These are phyloP conservation scores for Naganishia vaughanmartiniae DNA, from an alignment of 768 basidiomycete genomes.

Conservation along the genomic window DNA sequence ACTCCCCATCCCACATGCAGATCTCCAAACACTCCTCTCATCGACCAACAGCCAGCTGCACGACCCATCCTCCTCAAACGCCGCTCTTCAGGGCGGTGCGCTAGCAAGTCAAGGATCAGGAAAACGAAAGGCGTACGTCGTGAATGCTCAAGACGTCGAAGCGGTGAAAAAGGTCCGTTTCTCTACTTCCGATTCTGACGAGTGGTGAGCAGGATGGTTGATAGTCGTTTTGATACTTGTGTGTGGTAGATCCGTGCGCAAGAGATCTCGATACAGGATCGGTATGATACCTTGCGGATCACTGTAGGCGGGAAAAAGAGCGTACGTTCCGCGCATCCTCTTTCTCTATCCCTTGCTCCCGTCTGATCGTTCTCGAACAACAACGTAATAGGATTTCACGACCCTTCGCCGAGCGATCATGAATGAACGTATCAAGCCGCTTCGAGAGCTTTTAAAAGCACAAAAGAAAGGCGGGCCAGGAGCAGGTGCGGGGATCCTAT, in stretches of 20 bases:
- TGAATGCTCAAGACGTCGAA: constrained; percentile 74
- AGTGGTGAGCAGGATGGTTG: background rate
- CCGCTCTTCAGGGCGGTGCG: constrained; percentile 29
- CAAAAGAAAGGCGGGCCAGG: constrained; percentile 27
- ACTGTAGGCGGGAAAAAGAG: constrained; percentile 28
- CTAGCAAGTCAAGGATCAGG: constrained; percentile 53
- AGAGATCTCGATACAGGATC: constrained; percentile 58
- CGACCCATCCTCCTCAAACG: constrained; percentile 13
- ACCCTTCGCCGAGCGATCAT: constrained; percentile 22
- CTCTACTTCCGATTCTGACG: too few relatives aligned
- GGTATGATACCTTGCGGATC: constrained; percentile 47
- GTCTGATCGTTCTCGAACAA: too few relatives aligned
- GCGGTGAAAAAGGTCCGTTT: constrained; percentile 67
- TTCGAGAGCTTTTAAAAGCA: background rate
- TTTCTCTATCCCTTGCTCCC: background rate
- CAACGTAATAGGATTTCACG: constrained; percentile 16
- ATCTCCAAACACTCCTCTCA: constrained; percentile 15
- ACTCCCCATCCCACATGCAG: constrained; percentile 44
- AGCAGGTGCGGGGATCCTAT: background rate
- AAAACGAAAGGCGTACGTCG: constrained; percentile 72
- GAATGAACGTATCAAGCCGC: constrained; percentile 28
- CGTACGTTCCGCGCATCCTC: background rate
- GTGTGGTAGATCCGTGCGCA: constrained; percentile 51
- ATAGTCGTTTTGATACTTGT: background rate
- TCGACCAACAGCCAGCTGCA: constrained; percentile 32